Evolutionary conservation across 75 land plant genomes (phyloP), one percentile per base, ranked within the genome.

Genomic region (Pinus albicaulis): DNA sequence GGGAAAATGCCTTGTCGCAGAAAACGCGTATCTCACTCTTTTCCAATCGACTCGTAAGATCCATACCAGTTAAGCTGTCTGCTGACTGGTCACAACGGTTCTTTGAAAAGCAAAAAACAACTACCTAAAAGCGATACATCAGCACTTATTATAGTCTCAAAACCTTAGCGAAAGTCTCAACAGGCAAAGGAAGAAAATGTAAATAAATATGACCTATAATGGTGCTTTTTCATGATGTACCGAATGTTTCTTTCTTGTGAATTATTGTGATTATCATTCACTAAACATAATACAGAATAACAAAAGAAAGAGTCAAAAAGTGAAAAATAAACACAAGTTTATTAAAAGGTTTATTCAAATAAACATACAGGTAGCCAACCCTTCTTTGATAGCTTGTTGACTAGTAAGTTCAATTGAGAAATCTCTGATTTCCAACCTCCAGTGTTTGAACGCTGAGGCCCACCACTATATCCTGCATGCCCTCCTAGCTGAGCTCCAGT

Each of bases 51-150:
- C 77, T 88, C 55, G 99, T 95, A 25, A 95, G 87, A 79, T 98
- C 96, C 53, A 75, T 80, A 16, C 84, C 81, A 20, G 83, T 75
- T 74, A 98, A 72, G 64, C 77, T 88, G 73, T 98, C 94, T 59
- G 96, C 98, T 77, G 96, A 90, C 79, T 89, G 95, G 80, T 98
- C 99, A 86, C 98, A 95, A 1, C 96, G 89, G 74, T 88, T 88
- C 86, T 95, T 98, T 73, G 99, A 98, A 77, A 98, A 98, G 71
- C 99, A 93, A 80, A 98, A 98, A 61, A 98, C 92, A 62, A 98
- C 90, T 76, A 91, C 98, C 99, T 98, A 78, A 26, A 72, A 48
- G 12, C 11, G 11, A 48, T 1, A 48, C 12, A 10, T 48, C 53
- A 10, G 12, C 53, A 48, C 53, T 48, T 11, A 48, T 48, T 48